Evolutionary conservation across 2,329 filamentous ascomycete genomes (phyloP).

Genomic region (Fusarium falciforme): DNA sequence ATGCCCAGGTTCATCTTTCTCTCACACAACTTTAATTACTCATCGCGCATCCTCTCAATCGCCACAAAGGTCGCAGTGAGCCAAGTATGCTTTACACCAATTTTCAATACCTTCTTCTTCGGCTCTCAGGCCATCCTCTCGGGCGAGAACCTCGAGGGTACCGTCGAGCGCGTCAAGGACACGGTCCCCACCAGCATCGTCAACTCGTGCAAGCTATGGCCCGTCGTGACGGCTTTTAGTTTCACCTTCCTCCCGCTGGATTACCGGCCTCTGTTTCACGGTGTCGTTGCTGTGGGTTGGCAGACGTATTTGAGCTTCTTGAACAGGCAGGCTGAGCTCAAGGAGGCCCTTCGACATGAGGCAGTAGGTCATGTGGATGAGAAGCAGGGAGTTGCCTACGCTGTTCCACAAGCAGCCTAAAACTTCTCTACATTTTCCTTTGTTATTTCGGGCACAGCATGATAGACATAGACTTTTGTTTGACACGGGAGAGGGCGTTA

Average conservation of each 20-base stretch:
- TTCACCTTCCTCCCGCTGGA: slow-evolving; percentile 86
- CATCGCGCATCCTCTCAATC: slow-evolving; percentile 77
- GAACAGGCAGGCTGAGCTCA: slow-evolving; percentile 75
- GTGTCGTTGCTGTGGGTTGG: slow-evolving; percentile 86
- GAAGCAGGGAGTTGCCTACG: neutral
- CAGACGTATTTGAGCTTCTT: slow-evolving; percentile 89
- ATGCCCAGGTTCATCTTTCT: slow-evolving; percentile 80
- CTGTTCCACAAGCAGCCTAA: slow-evolving; percentile 15
- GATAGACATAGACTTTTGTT: slow-evolving; percentile 10
- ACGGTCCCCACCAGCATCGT: slow-evolving; percentile 81
- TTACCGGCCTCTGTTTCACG: slow-evolving; percentile 83
- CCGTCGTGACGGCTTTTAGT: slow-evolving; percentile 84
- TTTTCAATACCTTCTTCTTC: slow-evolving; percentile 89
- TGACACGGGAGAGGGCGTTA: too few species aligned
- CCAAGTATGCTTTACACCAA: slow-evolving; percentile 82
- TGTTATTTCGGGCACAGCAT: neutral
- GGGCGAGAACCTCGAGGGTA: slow-evolving; percentile 72
- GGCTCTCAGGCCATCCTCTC: slow-evolving; percentile 80
- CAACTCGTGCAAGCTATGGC: slow-evolving; percentile 91
- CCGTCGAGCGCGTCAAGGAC: slow-evolving; percentile 75
- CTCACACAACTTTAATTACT: slow-evolving; percentile 84
- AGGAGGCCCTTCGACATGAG: slow-evolving; percentile 27
- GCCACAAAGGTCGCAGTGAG: slow-evolving; percentile 82
- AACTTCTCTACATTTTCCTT: neutral
- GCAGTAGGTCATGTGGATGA: neutral